Percentiles rank a stretch among this genome's conserved stretches.
phyloP scores from a whole-genome alignment of 2,329 filamentous ascomycete genomes.

The Cercospora beticola region DNA sequence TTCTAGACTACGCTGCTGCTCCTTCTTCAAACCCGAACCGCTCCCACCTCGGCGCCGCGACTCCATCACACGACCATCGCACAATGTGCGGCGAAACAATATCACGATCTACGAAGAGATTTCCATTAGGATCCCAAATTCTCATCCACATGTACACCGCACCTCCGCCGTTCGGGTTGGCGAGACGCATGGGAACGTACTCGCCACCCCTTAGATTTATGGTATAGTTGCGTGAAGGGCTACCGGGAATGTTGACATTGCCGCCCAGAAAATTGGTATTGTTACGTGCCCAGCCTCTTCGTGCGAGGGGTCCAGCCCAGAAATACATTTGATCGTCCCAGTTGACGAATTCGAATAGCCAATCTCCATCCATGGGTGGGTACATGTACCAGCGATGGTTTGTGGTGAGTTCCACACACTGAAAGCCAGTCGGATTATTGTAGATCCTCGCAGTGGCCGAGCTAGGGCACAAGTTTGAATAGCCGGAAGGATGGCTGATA shows the following conservation, averaged over 20 bases:
- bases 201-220: conserved; percentile 3
- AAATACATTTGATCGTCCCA: too few relatives aligned
- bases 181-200: conserved; percentile 13
- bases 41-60: not conserved
- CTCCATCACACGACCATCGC: conserved; percentile 14
- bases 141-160: conserved; percentile 2
- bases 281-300: conserved; percentile 11
- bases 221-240: not conserved
- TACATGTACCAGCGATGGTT: too few relatives aligned
- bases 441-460: too few relatives aligned
- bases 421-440: too few relatives aligned
- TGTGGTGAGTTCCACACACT: too few relatives aligned
- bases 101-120: not conserved
- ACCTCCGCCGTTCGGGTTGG: conserved; percentile 7
- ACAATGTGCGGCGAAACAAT: conserved; percentile 14
- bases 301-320: not conserved
- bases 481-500: not conserved
- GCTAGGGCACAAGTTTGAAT: not conserved
- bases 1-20: not conserved
- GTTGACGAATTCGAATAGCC: too few relatives aligned
- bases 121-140: conserved; percentile 12
- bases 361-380: too few relatives aligned
- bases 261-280: not conserved
- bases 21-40: not conserved
- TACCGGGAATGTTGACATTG: not conserved